Base-by-base conservation (phyloP, 768 basidiomycete genomes). In the Boletus sensibilis region DNA sequence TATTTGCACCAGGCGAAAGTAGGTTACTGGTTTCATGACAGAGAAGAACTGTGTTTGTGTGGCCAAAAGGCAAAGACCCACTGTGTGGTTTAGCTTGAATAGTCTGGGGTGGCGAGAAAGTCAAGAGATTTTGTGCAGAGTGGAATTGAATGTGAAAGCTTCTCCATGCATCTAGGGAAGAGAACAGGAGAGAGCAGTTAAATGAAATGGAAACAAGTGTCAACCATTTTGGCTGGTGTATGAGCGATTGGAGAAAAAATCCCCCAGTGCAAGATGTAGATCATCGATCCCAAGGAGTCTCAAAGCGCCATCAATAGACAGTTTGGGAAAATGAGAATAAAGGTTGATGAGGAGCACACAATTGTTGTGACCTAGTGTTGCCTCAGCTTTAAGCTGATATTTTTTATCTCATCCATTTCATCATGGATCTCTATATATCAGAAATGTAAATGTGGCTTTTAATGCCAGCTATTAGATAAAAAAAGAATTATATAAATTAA, bases 41-140 rank as follows among this genome's bases (percentile, higher is more conserved):
- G 12, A 62, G 20, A 1, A 60, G 38, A 16, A 60, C 42, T 1
- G 33, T 61, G n/a, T 61, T 46, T 12, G 41, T 53, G 23, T 14
- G n/a, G 6, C 53, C 46, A 18, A 52, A 60, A 5, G 51, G 47
- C 13, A 60, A 35, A 6, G 45, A 11, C 2, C 10, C 4, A 16
- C 42, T 39, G 1, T 49, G 61, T 0, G 61, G 41, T 35, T 5
- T 11, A 2, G 56, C 62, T 42, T 62, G 61, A 11, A 63, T 10
- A 1, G 60, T 62, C 14, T 53, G 52, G 21, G 59, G 29, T 10
- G 60, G 51, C 8, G 34, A 11, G 16, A 62, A 33, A 3, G 34
- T 14, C 5, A 4, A 5, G 25, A 14, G 20, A n/a, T 61, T 50
- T 35, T 62, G 56, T 0, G 3, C 41, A 4, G 61, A 54, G 14